Evolutionary conservation across 2,329 filamentous ascomycete species (phyloP), one percentile per base, ranked within the genome.

Genomic region (Sclerotinia sclerotiorum): DNA sequence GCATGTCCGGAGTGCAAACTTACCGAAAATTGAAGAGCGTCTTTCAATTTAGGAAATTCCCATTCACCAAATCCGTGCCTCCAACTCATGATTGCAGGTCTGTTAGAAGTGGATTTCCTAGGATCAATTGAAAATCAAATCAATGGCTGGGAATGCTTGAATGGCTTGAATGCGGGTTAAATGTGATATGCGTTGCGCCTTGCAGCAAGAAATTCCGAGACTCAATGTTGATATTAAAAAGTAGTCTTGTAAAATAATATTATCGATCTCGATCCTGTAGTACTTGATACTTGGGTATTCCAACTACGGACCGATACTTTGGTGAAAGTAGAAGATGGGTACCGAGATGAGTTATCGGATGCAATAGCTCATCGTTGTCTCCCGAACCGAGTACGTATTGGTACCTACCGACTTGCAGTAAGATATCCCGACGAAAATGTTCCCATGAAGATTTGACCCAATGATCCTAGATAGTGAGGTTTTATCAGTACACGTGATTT

Each of bases 1-100:
- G 35, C 24, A 61, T 44, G 65, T 52, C 35, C 21, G 49, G 11
- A 57, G n/a, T 42, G 29, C 6, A 35, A 46, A 68, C 74, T 72
- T 71, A 76, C 74, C 46, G 68, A 69, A 56, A 76, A 42, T 61
- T 75, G 73, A 64, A 72, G 69, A 27, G 72, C 68, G 56, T 74
- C 73, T 60, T 68, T 74, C 11, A 76, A 68, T 58, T 72, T 71
- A 17, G 76, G 76, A 6, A 77, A 69, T 29, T 76, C 75, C 76
- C 76, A 77, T 65, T 75, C 73, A 17, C 67, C 69, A 27, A 70
- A 67, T 39, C 54, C 54, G n/a, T 69, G 54, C 44, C 65, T 72
- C 29, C 60, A 63, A n/a, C 63, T 65, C 71, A 73, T 73, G 49
- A 62, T 60, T 49, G 42, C 17, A 61, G 39, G n/a, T 56, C 13